A percentile compares a stretch with the other conserved stretches of the same genome.
phyloP scores from a whole-genome alignment of 1,139 yeast species.

The Sugiyamaella castrensis region DNA sequence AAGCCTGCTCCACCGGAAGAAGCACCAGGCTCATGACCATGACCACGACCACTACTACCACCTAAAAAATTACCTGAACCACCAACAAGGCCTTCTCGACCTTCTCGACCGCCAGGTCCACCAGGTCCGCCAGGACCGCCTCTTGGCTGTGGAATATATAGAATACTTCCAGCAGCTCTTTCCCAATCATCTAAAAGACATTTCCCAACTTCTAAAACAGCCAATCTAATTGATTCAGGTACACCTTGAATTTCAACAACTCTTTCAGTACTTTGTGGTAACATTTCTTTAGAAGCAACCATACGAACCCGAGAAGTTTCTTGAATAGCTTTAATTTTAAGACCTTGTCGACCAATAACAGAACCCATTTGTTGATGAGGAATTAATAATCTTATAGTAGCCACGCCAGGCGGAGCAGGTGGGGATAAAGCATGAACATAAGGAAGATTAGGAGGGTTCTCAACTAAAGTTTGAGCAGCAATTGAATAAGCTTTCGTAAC shows the following conservation, averaged over 20 bases:
- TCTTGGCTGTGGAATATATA: constrained; percentile 54
- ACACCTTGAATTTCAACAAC: constrained; percentile 85
- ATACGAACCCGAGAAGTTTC: constrained; percentile 67
- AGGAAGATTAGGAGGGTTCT: constrained; percentile 38
- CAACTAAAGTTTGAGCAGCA: constrained; percentile 62
- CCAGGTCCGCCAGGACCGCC: background rate
- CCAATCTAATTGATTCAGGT: constrained; percentile 58
- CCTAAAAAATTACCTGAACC: too few relatives aligned
- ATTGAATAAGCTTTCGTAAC: constrained; percentile 70
- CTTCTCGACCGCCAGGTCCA: too few relatives aligned
- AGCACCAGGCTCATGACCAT: too few relatives aligned
- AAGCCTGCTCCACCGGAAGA: constrained; percentile 12
- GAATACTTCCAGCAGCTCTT: constrained; percentile 58
- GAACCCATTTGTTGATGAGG: constrained; percentile 92
- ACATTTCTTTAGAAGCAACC: constrained; percentile 83
- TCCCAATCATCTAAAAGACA: constrained; percentile 71
- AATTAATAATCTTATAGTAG: constrained; percentile 66
- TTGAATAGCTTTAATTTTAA: constrained; percentile 77
- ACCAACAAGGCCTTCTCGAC: too few relatives aligned
- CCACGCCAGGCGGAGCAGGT: constrained; percentile 53
- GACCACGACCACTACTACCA: too few relatives aligned
- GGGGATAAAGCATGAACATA: constrained; percentile 51
- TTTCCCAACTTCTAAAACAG: constrained; percentile 62
- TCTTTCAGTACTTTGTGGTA: constrained; percentile 83
- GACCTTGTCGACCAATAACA: constrained; percentile 82